phyloP scores from a whole-genome alignment of 75 land plant genomes.

The Isoetes taiwanensis region DNA sequence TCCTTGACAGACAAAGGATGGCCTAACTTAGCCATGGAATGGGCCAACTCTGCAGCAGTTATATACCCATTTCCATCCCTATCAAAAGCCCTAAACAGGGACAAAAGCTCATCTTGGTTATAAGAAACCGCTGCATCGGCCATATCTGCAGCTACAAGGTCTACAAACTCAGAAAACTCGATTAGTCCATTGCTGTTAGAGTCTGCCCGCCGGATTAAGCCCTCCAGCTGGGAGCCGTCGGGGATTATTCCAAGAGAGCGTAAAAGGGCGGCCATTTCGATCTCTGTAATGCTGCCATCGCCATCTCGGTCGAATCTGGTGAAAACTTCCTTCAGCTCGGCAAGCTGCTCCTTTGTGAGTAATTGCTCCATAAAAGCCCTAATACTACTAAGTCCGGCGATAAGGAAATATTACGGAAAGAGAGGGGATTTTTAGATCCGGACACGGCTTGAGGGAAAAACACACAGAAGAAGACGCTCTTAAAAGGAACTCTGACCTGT shows the following conservation, averaged over 20 bases:
- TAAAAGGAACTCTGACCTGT: too few relatives aligned
- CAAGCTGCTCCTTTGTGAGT: slow-evolving; percentile 25
- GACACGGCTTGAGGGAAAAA: too few relatives aligned
- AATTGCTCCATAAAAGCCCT: too few relatives aligned
- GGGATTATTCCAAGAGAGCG: slow-evolving; percentile 44
- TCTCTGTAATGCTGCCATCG: slow-evolving; percentile 52
- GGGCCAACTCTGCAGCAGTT: slow-evolving; percentile 49
- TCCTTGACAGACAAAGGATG: slow-evolving; percentile 42
- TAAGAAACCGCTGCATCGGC: neutral
- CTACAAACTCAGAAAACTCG: slow-evolving; percentile 39
- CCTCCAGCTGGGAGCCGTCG: slow-evolving; percentile 27
- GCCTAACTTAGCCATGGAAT: slow-evolving; percentile 46
- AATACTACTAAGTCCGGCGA: too few relatives aligned
- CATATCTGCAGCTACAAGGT: slow-evolving; percentile 15
- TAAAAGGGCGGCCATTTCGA: slow-evolving; percentile 43
- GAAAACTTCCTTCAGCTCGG: slow-evolving; percentile 34
- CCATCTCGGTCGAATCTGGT: slow-evolving; percentile 34
- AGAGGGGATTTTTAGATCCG: too few relatives aligned
- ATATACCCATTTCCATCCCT: slow-evolving; percentile 44
- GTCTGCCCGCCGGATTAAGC: slow-evolving; percentile 30
- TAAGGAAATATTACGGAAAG: too few relatives aligned
- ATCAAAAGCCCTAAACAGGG: slow-evolving; percentile 35
- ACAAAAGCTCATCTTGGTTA: slow-evolving; percentile 24
- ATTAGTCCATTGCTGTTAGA: slow-evolving; percentile 40
- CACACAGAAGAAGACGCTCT: too few relatives aligned